Evolutionary conservation across 805 yeast species (phyloP).

Genomic region (Yueomyces sinensis): DNA sequence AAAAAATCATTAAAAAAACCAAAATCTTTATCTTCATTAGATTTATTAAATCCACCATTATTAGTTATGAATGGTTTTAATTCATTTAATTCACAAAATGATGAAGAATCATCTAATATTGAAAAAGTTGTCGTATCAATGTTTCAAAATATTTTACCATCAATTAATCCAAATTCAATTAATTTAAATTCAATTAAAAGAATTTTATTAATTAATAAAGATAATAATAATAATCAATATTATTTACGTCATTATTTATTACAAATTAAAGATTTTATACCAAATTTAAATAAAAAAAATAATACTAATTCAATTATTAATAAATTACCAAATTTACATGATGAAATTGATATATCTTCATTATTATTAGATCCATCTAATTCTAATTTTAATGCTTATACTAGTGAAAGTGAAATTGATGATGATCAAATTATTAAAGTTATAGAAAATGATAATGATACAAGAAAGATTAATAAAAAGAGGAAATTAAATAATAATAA

Average conservation of each 20-base stretch:
- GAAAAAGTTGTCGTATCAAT: conserved; percentile 79
- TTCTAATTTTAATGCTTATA: conserved; percentile 63
- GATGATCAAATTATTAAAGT: conserved; percentile 75
- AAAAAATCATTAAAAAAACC: conserved; percentile 59
- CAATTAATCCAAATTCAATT: conserved; percentile 76
- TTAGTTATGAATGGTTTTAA: conserved; percentile 86
- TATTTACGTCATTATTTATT: conserved; percentile 86
- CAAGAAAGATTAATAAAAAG: conserved; percentile 12
- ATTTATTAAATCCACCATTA: conserved; percentile 70
- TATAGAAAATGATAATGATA: conserved; percentile 20
- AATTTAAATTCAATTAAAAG: conserved; percentile 65
- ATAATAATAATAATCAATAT: conserved; percentile 54
- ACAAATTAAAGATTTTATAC: conserved; percentile 68
- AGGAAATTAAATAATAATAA: conserved; percentile 13
- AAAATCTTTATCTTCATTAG: conserved; percentile 60
- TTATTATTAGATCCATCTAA: conserved; percentile 67
- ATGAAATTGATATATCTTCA: conserved; percentile 67
- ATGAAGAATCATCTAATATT: conserved; percentile 30
- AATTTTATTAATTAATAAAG: conserved; percentile 72
- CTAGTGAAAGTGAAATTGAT: conserved; percentile 89
- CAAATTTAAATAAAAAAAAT: conserved; percentile 58
- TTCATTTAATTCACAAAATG: conserved; percentile 5
- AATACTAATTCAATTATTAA: conserved; percentile 45
- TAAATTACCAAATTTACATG: conserved; percentile 60
- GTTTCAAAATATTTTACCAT: conserved; percentile 93